Percentiles rank a stretch among this genome's conserved stretches.
phyloP scores from a whole-genome alignment of 1,139 yeast genomes.

The Zygosaccharomyces sapae region DNA sequence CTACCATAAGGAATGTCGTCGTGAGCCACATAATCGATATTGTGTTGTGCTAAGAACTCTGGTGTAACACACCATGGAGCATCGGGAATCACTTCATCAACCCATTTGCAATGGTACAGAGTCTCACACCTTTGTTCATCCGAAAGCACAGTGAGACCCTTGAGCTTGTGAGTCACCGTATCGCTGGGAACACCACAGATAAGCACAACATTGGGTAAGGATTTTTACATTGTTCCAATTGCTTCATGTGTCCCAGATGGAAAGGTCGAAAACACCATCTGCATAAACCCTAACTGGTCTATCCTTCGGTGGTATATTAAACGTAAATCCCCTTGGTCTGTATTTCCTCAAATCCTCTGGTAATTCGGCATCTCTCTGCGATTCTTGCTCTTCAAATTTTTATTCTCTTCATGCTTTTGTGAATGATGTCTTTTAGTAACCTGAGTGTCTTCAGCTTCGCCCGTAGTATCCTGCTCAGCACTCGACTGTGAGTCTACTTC shows the following conservation, averaged over 20 bases:
- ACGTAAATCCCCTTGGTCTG: conserved; percentile 64
- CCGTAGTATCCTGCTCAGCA: conserved; percentile 33
- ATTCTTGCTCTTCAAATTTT: conserved; percentile 49
- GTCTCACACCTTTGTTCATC: conserved; percentile 89
- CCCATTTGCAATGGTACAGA: conserved; percentile 89
- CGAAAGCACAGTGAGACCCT: conserved; percentile 86
- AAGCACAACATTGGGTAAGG: conserved; percentile 77
- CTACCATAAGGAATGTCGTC: conserved; percentile 95
- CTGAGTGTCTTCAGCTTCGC: conserved; percentile 13
- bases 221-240: conserved; percentile 93
- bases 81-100: conserved; percentile 87
- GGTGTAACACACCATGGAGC: conserved; percentile 96
- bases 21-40: conserved; percentile 94
- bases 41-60: conserved; percentile 70
- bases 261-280: conserved; percentile 94
- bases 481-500: conserved; percentile 23
- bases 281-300: conserved; percentile 90
- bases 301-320: conserved; percentile 79
- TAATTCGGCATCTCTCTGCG: conserved; percentile 51
- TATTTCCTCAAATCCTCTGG: conserved; percentile 63
- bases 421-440: conserved; percentile 16
- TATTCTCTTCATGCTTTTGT: conserved; percentile 30
- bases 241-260: conserved; percentile 97
- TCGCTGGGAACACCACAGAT: conserved; percentile 94
- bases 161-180: conserved; percentile 81